phyloP scores from a whole-genome alignment of 2,329 filamentous ascomycete species.

The Thelonectria rubi region DNA sequence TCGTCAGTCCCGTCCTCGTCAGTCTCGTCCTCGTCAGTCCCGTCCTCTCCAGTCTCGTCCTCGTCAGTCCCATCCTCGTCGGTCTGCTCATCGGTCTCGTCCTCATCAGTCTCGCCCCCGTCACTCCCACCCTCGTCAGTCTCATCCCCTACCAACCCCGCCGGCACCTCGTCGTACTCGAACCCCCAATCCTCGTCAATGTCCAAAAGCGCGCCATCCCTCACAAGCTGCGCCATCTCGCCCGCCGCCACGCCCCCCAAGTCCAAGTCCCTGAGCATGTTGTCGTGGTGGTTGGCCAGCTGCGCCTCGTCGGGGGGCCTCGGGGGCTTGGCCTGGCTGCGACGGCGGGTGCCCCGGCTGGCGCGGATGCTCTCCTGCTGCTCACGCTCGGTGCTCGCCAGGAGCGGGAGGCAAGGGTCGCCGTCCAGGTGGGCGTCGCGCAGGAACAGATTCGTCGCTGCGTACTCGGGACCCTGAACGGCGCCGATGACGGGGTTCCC shows the following conservation, averaged over 20 bases:
- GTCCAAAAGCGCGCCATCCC: constrained; percentile 42
- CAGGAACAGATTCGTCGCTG: constrained; percentile 56
- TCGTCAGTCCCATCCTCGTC: neutral
- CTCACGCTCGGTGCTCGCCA: constrained; percentile 52
- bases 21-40: no score
- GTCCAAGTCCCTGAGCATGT: constrained; percentile 44
- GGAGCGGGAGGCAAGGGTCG: constrained; percentile 55
- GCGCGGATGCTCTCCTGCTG: constrained; percentile 55
- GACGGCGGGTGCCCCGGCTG: constrained; percentile 36
- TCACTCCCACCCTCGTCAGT: neutral
- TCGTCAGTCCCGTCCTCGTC: neutral
- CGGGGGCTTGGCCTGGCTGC: constrained; percentile 39
- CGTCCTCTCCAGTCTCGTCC: neutral
- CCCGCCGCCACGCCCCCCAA: constrained; percentile 29
- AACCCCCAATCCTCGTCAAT: constrained; percentile 49
- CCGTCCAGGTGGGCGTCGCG: constrained; percentile 58
- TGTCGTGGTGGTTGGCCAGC: constrained; percentile 36
- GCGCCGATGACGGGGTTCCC: constrained; percentile 61
- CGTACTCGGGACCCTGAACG: constrained; percentile 65
- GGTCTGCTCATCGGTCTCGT: no score
- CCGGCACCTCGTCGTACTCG: constrained; percentile 44
- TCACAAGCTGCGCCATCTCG: constrained; percentile 34
- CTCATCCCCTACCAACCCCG: neutral
- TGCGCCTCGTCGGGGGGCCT: constrained; percentile 22
- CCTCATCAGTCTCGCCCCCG: neutral